Evolutionary conservation across 441 rosid genomes (phyloP).

Genomic region (Populus trichocarpa): DNA sequence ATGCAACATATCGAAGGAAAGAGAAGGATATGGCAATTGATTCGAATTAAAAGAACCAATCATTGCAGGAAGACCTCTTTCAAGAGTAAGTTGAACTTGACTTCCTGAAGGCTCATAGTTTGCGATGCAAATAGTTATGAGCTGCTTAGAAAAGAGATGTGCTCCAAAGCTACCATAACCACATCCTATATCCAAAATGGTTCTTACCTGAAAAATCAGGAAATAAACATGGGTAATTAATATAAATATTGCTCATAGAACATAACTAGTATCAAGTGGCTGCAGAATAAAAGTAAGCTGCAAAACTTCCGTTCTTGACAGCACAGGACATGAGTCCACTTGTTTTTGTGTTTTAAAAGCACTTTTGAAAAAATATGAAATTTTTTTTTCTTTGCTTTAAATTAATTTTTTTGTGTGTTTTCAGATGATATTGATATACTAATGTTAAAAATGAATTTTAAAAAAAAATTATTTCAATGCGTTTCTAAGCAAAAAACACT

Average conservation of each 20-base stretch:
- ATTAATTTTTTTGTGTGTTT: too few relatives aligned
- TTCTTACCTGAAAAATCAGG: constrained; percentile 63
- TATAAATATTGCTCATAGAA: not conserved
- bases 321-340: not conserved
- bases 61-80: too few relatives aligned
- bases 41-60: constrained; percentile 73
- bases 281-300: not conserved
- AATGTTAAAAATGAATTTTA: too few relatives aligned
- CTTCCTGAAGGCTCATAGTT: constrained; percentile 56
- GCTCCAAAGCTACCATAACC: constrained; percentile 99
- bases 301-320: not conserved
- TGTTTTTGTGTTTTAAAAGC: too few relatives aligned
- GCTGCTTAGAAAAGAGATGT: constrained; percentile 75
- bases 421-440: too few relatives aligned
- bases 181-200: constrained; percentile 91
- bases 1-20: constrained; percentile 97
- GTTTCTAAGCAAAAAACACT: too few relatives aligned
- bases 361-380: too few relatives aligned
- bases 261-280: not conserved
- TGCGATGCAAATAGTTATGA: constrained; percentile 95
- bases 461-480: too few relatives aligned
- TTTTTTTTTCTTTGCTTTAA: too few relatives aligned
- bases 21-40: constrained; percentile 94
- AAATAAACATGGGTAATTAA: not conserved
- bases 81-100: too few relatives aligned